Evolutionary conservation across 116 monocot genomes (phyloP), one percentile per base, ranked within the genome.

Genomic region (Iris pallida): DNA sequence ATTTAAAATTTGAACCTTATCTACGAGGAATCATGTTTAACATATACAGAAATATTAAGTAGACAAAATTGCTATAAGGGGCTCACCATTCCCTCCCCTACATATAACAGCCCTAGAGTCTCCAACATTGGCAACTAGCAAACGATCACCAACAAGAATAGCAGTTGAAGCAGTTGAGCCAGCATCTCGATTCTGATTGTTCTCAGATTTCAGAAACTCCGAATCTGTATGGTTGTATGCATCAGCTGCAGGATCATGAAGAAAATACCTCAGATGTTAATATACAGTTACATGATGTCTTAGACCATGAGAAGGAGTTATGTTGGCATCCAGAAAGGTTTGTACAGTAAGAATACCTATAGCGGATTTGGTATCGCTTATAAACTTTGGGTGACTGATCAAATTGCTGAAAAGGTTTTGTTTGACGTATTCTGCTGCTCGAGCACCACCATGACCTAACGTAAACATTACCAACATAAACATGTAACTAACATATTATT

Each of bases 361-460:
- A 14, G 97, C 97, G 47, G 78, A 89, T 64, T 86, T 97, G 51
- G 89, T 97, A 75, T 97, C 97, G 46, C 73, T 78, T 20, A 89
- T 87, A 63, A 92, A 92, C 46, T 92, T 97, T 53, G 96, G 96
- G 51, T 96, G 92, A 4, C 58, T 92, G 64, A 92, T 92, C 73
- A 96, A 75, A 81, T 96, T 97, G 79, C 80, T 97, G 76, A 92
- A 97, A 12, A 97, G 97, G 53, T 97, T 81, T 59, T 87, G 69
- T 47, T 97, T 97, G 49, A 97, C 97, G 72, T 85, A 92, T 51
- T 97, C 92, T 51, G 97, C 97, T 64, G 92, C 97, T 64, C 92
- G 82, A 64, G 71, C 79, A 60, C 97, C 97, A 20, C 97, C 97
- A 80, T 97, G 97, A 66, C 97, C 97, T 96, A 55, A 20, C 48